Evolutionary conservation across 2,329 filamentous ascomycete species (phyloP).

Genomic region (Paecilomyces formosus): DNA sequence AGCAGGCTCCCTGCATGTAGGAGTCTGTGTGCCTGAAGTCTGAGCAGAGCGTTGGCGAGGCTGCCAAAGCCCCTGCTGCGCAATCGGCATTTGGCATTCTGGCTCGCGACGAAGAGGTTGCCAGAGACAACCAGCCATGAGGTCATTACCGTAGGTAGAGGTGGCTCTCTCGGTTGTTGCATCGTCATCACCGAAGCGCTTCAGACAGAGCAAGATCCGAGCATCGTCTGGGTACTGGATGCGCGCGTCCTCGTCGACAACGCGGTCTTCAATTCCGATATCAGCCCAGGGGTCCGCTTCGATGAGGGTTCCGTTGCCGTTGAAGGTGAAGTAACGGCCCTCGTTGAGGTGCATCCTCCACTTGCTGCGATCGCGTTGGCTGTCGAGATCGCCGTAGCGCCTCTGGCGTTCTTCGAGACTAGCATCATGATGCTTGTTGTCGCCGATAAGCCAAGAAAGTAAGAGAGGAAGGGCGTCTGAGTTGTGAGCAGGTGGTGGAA

Average conservation of each 20-base stretch:
- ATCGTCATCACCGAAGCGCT: neutral
- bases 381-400: neutral
- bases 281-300: neutral
- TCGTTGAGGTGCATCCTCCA: neutral
- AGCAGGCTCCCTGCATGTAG: neutral
- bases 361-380: neutral
- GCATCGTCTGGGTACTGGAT: neutral
- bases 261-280: neutral
- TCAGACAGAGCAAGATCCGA: neutral
- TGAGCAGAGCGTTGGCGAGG: neutral
- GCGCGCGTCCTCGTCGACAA: neutral
- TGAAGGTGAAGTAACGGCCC: neutral
- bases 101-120: neutral
- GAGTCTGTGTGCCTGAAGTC: neutral
- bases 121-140: neutral
- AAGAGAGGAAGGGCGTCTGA: neutral
- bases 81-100: neutral
- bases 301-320: neutral
- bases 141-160: neutral
- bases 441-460: neutral
- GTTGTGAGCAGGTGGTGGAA: neutral
- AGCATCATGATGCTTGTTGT: neutral
- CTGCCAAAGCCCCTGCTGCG: neutral
- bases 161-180: neutral
- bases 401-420: neutral